Conservation (phyloP, 106 monocot genomes). For the Phalaenopsis aphrodite region DNA sequence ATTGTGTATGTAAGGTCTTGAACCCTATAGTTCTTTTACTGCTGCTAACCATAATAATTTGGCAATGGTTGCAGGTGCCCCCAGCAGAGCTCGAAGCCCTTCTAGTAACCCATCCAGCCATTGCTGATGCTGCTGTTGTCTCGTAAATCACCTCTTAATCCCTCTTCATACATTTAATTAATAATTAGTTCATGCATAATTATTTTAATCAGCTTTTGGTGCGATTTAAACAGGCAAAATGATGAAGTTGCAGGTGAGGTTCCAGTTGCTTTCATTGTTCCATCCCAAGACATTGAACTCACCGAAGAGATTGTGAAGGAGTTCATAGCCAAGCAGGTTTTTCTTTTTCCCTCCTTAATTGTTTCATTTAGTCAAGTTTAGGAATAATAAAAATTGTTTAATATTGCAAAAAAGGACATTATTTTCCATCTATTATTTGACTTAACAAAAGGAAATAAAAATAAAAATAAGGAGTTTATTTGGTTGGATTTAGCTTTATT, state of each 20-base stretch:
- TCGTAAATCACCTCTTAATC: slow-evolving; percentile 32
- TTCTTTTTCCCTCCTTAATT: neutral
- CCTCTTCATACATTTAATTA: neutral
- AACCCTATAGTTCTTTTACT: too few relatives aligned
- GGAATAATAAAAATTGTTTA: too few relatives aligned
- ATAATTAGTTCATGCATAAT: neutral
- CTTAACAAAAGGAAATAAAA: too few relatives aligned
- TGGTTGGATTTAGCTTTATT: too few relatives aligned
- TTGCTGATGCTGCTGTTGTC: slow-evolving; percentile 87
- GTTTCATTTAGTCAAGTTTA: neutral
- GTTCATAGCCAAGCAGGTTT: slow-evolving; percentile 81
- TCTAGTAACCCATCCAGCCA: slow-evolving; percentile 48
- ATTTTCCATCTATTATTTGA: too few relatives aligned
- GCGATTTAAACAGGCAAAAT: slow-evolving; percentile 31
- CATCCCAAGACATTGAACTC: slow-evolving; percentile 33
- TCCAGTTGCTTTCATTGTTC: slow-evolving; percentile 82
- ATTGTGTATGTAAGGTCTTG: too few relatives aligned
- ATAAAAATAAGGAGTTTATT: too few relatives aligned
- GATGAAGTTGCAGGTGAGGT: slow-evolving; percentile 80
- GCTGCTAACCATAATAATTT: too few relatives aligned
- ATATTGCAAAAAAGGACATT: too few relatives aligned
- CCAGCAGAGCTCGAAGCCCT: slow-evolving; percentile 85
- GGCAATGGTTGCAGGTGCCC: slow-evolving; percentile 44
- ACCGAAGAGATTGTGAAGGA: slow-evolving; percentile 70
- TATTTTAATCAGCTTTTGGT: neutral